Conservation (phyloP, 129 eudicot species). For the Kitagawia praeruptora region DNA sequence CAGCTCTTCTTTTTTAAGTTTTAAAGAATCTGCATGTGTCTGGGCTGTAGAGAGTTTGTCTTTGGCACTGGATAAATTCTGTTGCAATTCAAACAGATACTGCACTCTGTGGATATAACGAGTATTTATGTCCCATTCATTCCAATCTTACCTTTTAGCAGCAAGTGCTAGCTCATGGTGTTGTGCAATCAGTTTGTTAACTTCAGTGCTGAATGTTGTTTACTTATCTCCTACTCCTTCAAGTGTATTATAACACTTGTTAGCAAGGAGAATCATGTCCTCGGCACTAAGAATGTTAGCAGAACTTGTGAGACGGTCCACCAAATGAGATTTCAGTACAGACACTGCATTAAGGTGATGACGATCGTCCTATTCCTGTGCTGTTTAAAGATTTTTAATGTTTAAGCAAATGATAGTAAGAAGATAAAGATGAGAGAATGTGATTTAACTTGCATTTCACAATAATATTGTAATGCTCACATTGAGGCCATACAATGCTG, state of each 20-base stretch:
- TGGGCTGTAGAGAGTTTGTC: neutral
- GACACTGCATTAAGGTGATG: neutral
- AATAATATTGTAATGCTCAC: no score
- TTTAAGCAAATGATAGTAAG: no score
- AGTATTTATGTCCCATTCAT: neutral
- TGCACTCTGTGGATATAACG: neutral
- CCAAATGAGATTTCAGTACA: neutral
- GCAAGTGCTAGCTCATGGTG: neutral
- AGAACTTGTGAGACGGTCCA: neutral
- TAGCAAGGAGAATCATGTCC: no score
- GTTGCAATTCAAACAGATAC: neutral
- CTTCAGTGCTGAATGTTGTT: neutral
- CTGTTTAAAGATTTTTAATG: no score
- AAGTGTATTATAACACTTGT: no score
- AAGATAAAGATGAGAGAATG: no score
- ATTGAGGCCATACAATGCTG: no score
- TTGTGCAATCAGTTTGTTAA: neutral
- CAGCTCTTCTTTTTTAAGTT: neutral
- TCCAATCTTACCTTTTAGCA: neutral
- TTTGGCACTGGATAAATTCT: neutral
- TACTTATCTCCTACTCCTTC: no score
- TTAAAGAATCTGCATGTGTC: neutral
- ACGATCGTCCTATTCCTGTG: neutral
- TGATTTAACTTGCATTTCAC: no score
- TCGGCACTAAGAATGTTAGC: neutral